These are phyloP conservation scores for Actinomucor elegans DNA, from an alignment of 371 early-diverging fungal genomes.

Conservation along the genomic window DNA sequence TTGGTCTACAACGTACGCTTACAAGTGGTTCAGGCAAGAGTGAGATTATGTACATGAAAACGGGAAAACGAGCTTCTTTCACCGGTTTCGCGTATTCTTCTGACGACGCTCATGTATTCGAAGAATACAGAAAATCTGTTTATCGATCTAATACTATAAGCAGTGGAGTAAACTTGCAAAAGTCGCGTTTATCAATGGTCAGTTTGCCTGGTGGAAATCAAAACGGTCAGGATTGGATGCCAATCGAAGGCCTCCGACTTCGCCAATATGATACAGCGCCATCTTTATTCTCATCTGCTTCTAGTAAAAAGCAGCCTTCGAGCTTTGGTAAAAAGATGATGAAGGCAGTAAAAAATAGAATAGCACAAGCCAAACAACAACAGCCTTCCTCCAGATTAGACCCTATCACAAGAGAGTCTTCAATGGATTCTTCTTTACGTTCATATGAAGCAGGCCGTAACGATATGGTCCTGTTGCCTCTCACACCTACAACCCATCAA, in stretches of 20 bases:
- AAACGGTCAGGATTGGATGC: conserved; percentile 40
- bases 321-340: conserved; percentile 40
- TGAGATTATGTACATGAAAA: conserved; percentile 49
- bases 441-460: conserved; percentile 73
- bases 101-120: conserved; percentile 47
- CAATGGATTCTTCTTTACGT: conserved; percentile 74
- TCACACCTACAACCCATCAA: not conserved
- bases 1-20: conserved; percentile 19
- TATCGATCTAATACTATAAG: conserved; percentile 31
- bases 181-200: conserved; percentile 4
- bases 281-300: not conserved
- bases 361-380: not conserved
- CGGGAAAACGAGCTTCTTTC: conserved; percentile 46
- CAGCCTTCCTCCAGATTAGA: not conserved
- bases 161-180: not conserved
- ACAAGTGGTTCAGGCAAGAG: conserved; percentile 30
- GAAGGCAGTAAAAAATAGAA: conserved; percentile 30
- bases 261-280: conserved; percentile 36
- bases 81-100: conserved; percentile 52
- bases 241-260: conserved; percentile 30
- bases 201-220: conserved; percentile 10
- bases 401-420: conserved; percentile 1
- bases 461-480: conserved; percentile 39
- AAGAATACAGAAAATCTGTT: conserved; percentile 41
- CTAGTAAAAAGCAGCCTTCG: conserved; percentile 8